Evolutionary conservation across 331 rosid genomes (phyloP).

Genomic region (Cydonia oblonga): DNA sequence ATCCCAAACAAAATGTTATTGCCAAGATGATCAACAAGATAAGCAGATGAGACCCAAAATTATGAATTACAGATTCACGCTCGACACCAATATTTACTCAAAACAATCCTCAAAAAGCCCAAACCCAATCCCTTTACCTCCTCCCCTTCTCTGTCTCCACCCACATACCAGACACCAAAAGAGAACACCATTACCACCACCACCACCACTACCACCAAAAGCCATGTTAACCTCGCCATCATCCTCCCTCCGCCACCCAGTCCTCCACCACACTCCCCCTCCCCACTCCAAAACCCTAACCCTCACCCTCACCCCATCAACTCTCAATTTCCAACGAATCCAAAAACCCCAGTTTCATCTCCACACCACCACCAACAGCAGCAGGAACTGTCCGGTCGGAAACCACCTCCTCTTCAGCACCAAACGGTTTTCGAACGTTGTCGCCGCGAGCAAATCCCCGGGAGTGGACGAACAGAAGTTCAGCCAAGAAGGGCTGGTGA

Average conservation of each 20-base stretch:
- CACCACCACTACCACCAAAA: neutral
- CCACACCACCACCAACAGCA: neutral
- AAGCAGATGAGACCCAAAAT: no score
- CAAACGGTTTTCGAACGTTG: neutral
- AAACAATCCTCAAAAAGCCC: neutral
- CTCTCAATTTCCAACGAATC: conserved; percentile 1
- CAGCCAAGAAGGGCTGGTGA: conserved; percentile 64
- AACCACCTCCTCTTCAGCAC: neutral
- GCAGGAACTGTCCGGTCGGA: conserved; percentile 11
- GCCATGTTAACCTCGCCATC: conserved; percentile 26
- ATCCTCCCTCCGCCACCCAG: conserved; percentile 14
- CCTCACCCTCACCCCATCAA: conserved; percentile 2
- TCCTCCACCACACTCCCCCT: conserved; percentile 6
- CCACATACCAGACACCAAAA: neutral
- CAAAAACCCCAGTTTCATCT: neutral
- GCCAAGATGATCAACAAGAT: no score
- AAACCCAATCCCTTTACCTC: neutral
- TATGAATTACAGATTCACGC: neutral
- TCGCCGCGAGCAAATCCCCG: conserved; percentile 42
- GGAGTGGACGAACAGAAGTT: conserved; percentile 60
- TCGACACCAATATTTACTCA: neutral
- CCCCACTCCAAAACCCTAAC: conserved; percentile 15
- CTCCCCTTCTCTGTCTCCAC: neutral
- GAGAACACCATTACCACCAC: neutral
- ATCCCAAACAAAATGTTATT: no score